A percentile compares a stretch with the other conserved stretches of the same genome.
phyloP scores from a whole-genome alignment of 331 rosid species.

The Malus hybrid region DNA sequence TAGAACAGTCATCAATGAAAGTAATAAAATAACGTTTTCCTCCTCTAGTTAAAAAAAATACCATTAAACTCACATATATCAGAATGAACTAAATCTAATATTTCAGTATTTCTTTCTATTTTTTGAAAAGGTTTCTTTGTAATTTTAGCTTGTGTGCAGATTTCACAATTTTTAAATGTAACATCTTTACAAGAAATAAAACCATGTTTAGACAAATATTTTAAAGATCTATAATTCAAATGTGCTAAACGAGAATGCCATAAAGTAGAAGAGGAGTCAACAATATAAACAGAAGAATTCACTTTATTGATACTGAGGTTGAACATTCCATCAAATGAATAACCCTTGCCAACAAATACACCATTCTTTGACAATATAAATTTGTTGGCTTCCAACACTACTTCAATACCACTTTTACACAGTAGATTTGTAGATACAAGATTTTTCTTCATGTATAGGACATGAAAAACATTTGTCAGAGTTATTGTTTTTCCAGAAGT shows the following conservation, averaged over 20 bases:
- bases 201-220: neutral
- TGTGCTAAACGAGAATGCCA: constrained; percentile 1
- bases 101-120: too few species aligned
- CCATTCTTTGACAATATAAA: neutral
- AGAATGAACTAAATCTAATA: too few species aligned
- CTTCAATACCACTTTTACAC: neutral
- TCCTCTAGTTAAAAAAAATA: too few species aligned
- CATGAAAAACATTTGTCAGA: neutral
- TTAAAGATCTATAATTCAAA: neutral
- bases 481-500: neutral
- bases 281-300: neutral
- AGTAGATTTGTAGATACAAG: neutral
- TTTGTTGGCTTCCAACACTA: neutral
- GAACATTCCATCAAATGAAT: constrained; percentile 4
- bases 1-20: too few species aligned
- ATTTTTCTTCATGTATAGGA: neutral
- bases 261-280: neutral
- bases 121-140: too few species aligned
- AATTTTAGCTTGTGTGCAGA: too few species aligned
- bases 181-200: too few species aligned
- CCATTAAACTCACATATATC: too few species aligned
- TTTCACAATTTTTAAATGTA: too few species aligned
- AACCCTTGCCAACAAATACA: constrained; percentile 4
- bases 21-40: neutral
- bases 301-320: neutral